Evolutionary conservation across 441 rosid species (phyloP).

Genomic region (Gossypium trilobum): DNA sequence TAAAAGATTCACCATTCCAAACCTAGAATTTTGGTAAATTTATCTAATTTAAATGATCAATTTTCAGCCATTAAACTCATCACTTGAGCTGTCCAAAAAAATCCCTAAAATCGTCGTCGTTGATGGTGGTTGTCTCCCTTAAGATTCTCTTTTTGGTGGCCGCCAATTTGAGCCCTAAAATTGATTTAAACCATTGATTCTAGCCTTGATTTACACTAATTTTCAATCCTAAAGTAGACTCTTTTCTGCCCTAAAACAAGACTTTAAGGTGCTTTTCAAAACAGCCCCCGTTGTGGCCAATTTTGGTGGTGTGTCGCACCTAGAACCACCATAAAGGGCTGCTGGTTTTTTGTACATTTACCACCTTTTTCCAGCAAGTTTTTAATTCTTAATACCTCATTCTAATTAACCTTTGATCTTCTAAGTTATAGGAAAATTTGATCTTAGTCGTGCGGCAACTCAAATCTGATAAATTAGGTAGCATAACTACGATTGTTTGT

Average conservation of each 20-base stretch:
- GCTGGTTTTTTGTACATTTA: neutral
- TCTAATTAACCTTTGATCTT: neutral
- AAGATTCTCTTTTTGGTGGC: neutral
- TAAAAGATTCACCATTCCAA: neutral
- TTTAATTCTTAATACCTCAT: neutral
- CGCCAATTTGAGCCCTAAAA: neutral
- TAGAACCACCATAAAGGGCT: neutral
- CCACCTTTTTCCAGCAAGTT: neutral
- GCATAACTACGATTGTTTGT: neutral
- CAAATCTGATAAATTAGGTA: neutral
- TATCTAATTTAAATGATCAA: neutral
- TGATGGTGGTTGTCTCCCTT: neutral
- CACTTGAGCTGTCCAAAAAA: neutral
- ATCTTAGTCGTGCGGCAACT: neutral
- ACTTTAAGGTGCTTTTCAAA: neutral
- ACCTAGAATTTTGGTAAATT: too few species aligned
- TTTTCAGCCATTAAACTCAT: neutral
- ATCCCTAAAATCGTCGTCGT: neutral
- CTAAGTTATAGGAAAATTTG: neutral
- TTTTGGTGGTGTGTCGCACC: neutral
- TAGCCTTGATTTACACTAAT: too few species aligned
- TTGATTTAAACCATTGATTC: too few species aligned
- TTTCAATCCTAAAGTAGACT: too few species aligned
- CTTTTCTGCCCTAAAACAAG: too few species aligned
- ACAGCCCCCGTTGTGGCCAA: neutral